Evolutionary conservation across 305 asterid genomes (phyloP), one percentile per base, ranked within the genome.

Genomic region (Fraxinus greggii): DNA sequence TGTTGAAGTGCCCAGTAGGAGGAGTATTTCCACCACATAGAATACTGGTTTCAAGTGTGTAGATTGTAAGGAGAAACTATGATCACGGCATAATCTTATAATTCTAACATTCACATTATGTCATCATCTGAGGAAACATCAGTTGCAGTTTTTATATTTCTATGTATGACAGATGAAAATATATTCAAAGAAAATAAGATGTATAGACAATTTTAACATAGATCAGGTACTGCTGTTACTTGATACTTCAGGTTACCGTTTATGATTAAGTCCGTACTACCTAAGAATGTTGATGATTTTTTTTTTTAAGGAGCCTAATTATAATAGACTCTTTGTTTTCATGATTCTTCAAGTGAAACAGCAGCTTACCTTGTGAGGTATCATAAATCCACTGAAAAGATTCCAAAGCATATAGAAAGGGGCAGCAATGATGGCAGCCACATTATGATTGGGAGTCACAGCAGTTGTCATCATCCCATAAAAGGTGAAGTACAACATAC

Each of bases 401-500:
- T 94, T 95, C 98, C 98, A 95, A 31, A 95, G 93, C 98, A 94
- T 94, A 88, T 94, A 95, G 88, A 94, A 94, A 29, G 98, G 97
- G 80, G 98, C 99, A 63, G 92, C 90, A 65, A 94, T 87, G 75
- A 95, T 89, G 82, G 97, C 94, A n/a, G 98, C 97, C 63, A 95
- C 93, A 5, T 95, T 92, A 88, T 94, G 98, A 86, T 95, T 94
- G 86, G 98, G 99, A 0, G 99, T 92, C 85, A 92, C 94, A 0
- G 99, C 97, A 63, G 98, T 93, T 36, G 98, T 95, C 99, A 95
- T 95, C 99, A 95, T 95, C 84, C 99, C 99, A 40, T 92, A 92
- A 33, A 89, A 90, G 86, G 99, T 94, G 93, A 95, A 95, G 87
- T 94, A 95, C 84, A 93, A 80, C 94, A 93, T 90, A 3, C 98